Base-by-base conservation (phyloP, 2,329 filamentous ascomycete genomes). In the Trichoderma hamatum region DNA sequence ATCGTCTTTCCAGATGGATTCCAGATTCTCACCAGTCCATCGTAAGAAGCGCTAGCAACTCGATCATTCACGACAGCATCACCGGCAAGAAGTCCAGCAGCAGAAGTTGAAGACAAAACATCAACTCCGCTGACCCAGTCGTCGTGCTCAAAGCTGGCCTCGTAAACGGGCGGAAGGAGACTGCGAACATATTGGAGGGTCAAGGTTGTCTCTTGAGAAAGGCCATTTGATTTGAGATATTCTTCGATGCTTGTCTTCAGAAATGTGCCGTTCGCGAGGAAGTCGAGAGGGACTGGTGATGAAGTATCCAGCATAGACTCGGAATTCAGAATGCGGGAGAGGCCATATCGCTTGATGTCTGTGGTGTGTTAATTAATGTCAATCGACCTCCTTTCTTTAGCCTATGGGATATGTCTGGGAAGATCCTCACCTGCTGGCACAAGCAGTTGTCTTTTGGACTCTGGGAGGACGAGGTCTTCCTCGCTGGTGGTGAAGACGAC, bases 51-150 rank as follows among this genome's bases (percentile, higher is more conserved):
- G n/a, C 93, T 96, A n/a, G 97, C 82, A 70, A 98, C 90, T 71
- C 92, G 84, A 60, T 82, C 78, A 21, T 71, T 73, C n/a, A 79
- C 71, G 21, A 65, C 70, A 36, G 54, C 72, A 62, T 74, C 74
- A 7, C 74, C 74, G 74, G 85, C 81, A 58, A 79, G 78, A 60
- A 82, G 82, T 24, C 85, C 89, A 3, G 89, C 87, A 7, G 83
- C 81, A 1, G 92, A 91, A 14, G 85, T 88, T 16, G 81, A 79
- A 0, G 93, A 94, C 28, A 97, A 83, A 5, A 97, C 87, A 78
- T 97, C 94, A 30, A 98, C 89, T 30, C 88, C 88, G 78, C 92
- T 93, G 60, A 99, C 92, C 96, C 96, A 99, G 80, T 98, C 96
- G 76, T 99, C 94, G 79, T 99, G 95, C 82, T 97, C 91, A 78